Base-by-base conservation (phyloP, 225 moss, liverwort and hornwort species). In the Rhytidiadelphus loreus region DNA sequence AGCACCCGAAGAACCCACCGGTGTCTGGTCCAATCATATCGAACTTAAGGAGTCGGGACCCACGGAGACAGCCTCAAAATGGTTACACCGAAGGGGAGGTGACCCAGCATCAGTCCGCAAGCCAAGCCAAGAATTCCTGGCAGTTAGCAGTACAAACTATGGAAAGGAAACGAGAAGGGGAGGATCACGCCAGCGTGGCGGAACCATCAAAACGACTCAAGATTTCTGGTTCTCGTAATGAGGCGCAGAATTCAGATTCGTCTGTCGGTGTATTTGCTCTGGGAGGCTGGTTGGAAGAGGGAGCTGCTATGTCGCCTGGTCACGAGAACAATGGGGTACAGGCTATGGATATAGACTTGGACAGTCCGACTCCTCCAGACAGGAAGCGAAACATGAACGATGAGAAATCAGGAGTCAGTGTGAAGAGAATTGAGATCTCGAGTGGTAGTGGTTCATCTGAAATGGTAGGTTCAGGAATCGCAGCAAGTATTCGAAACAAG, bases 241-340 rank as follows among this genome's bases (percentile, higher is more conserved):
- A 90, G 72, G 25, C 88, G 86, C 86, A 90, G 43, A 88, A 69
- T 64, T 53, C 89, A 85, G 93, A 94, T 83, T 78, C 83, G 84
- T 86, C 91, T 88, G 92, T 89, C 28, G 96, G 91, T 83, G 86
- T 94, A 83, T 91, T 91, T 86, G 95, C 92, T 83, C 88, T 92
- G 82, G 99, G 99, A 83, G 99, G 99, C 70, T 99, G 99, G 99
- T 89, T 99, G 89, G 99, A 99, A 91, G 97, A 99, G 88, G 94
- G 94, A 85, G 80, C 92, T 64, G 89, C 69, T 70, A 64, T 91
- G 53, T 81, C 89, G 33, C 91, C 93, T 91, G 82, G 83, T 82
- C 73, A 86, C 20, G 86, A 92, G 80, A 92, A 93, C 35, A 92
- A 92, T 88, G 93, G 91, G 33, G 90, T 93, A 48, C 91, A 93